phyloP scores from a whole-genome alignment of 176 grass and related monocot species.

The Hyparrhenia diplandra region DNA sequence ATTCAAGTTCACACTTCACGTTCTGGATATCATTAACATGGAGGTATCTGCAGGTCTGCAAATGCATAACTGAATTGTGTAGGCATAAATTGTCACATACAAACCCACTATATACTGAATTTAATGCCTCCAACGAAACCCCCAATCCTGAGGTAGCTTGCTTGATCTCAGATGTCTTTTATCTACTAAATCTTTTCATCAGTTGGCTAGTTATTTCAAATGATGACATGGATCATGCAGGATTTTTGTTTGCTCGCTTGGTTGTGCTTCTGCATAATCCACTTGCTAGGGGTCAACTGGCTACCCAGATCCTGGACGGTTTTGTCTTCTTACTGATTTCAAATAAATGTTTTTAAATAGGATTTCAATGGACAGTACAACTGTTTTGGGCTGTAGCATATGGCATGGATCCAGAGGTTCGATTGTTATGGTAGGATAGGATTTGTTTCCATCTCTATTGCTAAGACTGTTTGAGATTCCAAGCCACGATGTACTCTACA shows the following conservation, averaged over 20 bases:
- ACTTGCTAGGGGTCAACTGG: conserved; percentile 82
- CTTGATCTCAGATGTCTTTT: conserved; percentile 33
- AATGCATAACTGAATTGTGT: conserved; percentile 94
- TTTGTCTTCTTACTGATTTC: conserved; percentile 44
- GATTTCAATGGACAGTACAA: neutral
- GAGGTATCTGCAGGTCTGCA: conserved; percentile 77
- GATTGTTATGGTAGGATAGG: neutral
- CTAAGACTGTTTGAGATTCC: neutral
- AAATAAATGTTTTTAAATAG: conserved; percentile 21
- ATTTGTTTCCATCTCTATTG: neutral
- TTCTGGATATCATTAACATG: conserved; percentile 11
- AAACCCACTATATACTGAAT: conserved; percentile 59
- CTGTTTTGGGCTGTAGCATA: neutral
- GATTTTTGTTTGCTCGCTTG: conserved; percentile 96
- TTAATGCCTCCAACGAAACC: conserved; percentile 71
- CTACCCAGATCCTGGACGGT: conserved; percentile 83
- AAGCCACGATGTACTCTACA: neutral
- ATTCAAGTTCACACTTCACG: conserved; percentile 14
- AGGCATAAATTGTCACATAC: conserved; percentile 71
- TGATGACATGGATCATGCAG: conserved; percentile 36
- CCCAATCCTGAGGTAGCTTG: conserved; percentile 71
- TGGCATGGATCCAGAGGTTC: neutral
- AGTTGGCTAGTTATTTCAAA: conserved; percentile 26
- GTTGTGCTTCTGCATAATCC: conserved; percentile 95
- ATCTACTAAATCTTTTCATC: conserved; percentile 13